Evolutionary conservation across 2,329 filamentous ascomycete species (phyloP), one percentile per base, ranked within the genome.

Genomic region (Beauveria varroae): DNA sequence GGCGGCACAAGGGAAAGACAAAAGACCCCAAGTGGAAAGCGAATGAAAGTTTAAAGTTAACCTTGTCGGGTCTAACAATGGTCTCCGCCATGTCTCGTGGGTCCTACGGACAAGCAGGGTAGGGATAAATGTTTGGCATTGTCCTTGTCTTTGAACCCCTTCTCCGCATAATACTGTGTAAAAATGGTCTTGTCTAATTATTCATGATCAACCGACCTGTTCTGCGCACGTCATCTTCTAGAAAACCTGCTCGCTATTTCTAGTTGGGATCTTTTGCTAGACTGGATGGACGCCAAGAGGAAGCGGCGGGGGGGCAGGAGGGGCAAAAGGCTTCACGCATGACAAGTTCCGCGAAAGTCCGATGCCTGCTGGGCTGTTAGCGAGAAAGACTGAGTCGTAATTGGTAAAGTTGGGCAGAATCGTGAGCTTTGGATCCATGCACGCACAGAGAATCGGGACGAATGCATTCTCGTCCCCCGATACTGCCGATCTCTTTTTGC

Each of bases 11-110:
- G 30, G 51, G 56, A n/a, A 61, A 54, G 3, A 43, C 3, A 52
- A 41, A 34, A 58, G 16, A 16, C 14, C 30, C 12, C 34, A 14
- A 37, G n/a, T 40, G 51, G 28, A 49, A 49, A 49, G 28, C 20
- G 44, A 57, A 34, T 41, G 24, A 44, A 56, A 63, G 50, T 57
- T 49, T 52, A 59, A 60, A 54, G 24, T 61, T 54, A 47, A 57
- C 54, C 54, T 57, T 57, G 44, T 16, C 20, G 30, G 28, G 55
- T 44, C 53, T 49, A 41, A 24, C 41, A 50, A n/a, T 30, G 51
- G 34, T 37, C 12, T 37, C 34, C 6, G 10, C 30, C 14, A 18
- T 14, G 14, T 14, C 22, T 41, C 52, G 8, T 37, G 52, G 34
- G 20, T 41, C 34, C 20, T 37, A 54, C 37, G 16, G 37, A 44